phyloP scores from a whole-genome alignment of 345 rosid genomes.

The Eucalyptus tenuipes region DNA sequence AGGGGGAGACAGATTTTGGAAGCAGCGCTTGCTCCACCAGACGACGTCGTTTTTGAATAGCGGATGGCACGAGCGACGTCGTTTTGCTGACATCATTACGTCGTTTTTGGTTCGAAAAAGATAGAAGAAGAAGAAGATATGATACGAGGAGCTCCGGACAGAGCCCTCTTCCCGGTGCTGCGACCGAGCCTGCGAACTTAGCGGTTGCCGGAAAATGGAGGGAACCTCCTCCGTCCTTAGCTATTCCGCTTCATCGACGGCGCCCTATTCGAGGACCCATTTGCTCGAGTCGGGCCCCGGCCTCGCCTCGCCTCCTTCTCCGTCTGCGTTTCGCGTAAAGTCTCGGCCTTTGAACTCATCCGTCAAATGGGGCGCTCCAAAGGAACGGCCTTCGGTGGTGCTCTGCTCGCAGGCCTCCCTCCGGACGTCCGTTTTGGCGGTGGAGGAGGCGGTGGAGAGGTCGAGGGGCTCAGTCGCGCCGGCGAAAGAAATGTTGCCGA shows the following conservation, averaged over 20 bases:
- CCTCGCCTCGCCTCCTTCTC: background rate
- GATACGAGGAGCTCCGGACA: background rate
- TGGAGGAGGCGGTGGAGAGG: constrained; percentile 18
- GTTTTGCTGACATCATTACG: background rate
- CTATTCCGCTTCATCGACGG: constrained; percentile 1
- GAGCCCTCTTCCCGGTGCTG: background rate
- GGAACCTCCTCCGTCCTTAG: constrained; percentile 23
- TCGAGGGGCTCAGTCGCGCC: constrained; percentile 3
- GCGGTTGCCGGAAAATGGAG: constrained; percentile 19
- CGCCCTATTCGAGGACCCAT: background rate
- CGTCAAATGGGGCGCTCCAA: background rate
- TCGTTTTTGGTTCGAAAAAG: background rate
- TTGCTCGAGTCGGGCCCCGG: background rate
- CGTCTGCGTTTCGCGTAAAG: background rate
- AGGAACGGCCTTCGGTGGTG: background rate
- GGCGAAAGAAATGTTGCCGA: constrained; percentile 44
- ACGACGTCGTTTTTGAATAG: background rate
- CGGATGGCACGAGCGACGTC: background rate
- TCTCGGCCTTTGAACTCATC: background rate
- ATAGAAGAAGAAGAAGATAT: background rate
- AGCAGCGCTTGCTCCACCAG: background rate
- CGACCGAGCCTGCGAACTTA: constrained; percentile 10
- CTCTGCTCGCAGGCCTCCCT: constrained; percentile 1
- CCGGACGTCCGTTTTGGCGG: constrained; percentile 27
- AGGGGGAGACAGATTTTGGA: background rate